These are phyloP conservation scores for Parascedosporium putredinis DNA, from an alignment of 2,329 filamentous ascomycete species.

Conservation along the genomic window DNA sequence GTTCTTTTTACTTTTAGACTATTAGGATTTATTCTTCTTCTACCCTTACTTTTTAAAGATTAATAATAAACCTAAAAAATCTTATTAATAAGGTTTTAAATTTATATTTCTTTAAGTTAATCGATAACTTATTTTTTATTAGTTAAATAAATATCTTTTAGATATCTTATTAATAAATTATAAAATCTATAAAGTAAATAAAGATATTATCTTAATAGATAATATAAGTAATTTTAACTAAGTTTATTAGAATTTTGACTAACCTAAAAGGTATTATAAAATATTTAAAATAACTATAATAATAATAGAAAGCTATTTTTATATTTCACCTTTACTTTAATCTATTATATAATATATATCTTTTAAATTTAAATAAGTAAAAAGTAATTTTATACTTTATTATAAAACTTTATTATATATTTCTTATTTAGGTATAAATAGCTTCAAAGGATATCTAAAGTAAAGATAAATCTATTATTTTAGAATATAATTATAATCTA, in stretches of 20 bases:
- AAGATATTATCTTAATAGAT: neutral
- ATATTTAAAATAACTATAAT: slow-evolving; percentile 13
- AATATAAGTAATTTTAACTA: neutral
- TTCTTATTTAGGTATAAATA: neutral
- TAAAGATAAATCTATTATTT: too few relatives aligned
- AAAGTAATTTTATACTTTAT: slow-evolving; percentile 10
- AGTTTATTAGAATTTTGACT: slow-evolving; percentile 2
- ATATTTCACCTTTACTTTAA: slow-evolving; percentile 9
- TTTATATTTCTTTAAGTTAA: neutral
- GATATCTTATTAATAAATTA: neutral
- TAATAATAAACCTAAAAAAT: neutral
- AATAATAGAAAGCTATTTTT: slow-evolving; percentile 10
- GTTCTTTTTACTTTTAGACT: neutral
- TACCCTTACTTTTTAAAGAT: neutral
- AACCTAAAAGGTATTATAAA: slow-evolving; percentile 11
- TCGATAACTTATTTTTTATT: neutral
- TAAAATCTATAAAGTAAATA: neutral
- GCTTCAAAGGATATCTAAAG: too few relatives aligned
- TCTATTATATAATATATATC: slow-evolving; percentile 9
- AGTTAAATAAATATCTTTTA: neutral
- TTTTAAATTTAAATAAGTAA: slow-evolving; percentile 10
- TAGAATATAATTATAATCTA: too few relatives aligned
- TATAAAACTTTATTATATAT: neutral
- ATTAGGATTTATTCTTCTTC: neutral
- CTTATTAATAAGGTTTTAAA: neutral